Evolutionary conservation across 768 basidiomycete genomes (phyloP).

Genomic region (Crepidotus variabilis): DNA sequence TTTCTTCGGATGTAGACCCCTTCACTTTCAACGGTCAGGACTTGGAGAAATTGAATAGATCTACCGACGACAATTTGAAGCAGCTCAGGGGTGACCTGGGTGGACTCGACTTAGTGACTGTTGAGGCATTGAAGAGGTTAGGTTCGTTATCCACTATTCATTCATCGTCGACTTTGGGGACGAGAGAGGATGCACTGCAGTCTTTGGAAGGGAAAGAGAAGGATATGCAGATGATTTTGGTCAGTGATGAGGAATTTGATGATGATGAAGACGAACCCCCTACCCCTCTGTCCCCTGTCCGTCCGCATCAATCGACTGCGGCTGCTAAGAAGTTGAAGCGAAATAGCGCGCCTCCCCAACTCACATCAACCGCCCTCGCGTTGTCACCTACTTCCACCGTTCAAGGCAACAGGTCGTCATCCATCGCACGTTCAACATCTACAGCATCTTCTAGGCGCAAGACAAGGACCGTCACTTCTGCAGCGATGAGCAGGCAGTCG

Average conservation of each 20-base stretch:
- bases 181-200: background rate
- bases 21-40: background rate
- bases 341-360: slow-evolving; percentile 1
- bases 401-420: background rate
- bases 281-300: background rate
- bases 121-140: slow-evolving; percentile 1
- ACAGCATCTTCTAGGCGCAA: background rate
- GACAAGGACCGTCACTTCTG: background rate
- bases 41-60: background rate
- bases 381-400: background rate
- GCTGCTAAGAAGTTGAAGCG: slow-evolving; percentile 3
- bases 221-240: slow-evolving; percentile 8
- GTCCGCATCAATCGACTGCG: background rate
- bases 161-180: slow-evolving; percentile 10
- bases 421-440: background rate
- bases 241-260: slow-evolving; percentile 1
- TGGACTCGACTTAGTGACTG: background rate
- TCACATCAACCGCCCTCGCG: slow-evolving; percentile 1
- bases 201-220: slow-evolving; percentile 7
- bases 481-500: background rate
- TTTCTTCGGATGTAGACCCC: background rate
- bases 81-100: background rate
- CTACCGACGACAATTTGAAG: background rate
- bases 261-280: slow-evolving; percentile 1
- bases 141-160: slow-evolving; percentile 15